Conservation (phyloP, 75 land plant genomes). For the Pinus tabuliformis region DNA sequence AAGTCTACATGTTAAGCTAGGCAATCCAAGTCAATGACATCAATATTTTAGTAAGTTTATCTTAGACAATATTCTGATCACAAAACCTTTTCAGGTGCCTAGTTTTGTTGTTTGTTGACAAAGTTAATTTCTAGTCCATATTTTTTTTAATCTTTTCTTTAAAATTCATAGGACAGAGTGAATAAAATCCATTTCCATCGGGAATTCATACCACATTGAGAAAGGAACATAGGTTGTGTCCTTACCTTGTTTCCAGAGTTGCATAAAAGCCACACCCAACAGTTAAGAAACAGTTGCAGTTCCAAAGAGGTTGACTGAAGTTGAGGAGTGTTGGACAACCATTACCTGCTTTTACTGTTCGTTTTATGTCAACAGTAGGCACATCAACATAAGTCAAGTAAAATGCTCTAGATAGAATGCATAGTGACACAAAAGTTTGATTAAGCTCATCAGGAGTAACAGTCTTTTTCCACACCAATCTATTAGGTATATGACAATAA, state of each 20-base stretch:
- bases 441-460: slow-evolving; percentile 63
- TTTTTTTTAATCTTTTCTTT: too few relatives aligned
- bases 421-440: slow-evolving; percentile 75
- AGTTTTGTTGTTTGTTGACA: background rate
- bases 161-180: too few relatives aligned
- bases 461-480: slow-evolving; percentile 75
- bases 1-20: background rate
- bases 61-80: background rate
- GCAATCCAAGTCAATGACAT: too few relatives aligned
- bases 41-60: background rate
- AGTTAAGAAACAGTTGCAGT: slow-evolving; percentile 37
- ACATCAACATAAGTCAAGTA: slow-evolving; percentile 31
- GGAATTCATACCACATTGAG: background rate
- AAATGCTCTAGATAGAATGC: slow-evolving; percentile 65
- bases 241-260: slow-evolving; percentile 30
- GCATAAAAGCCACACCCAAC: slow-evolving; percentile 47
- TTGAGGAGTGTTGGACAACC: slow-evolving; percentile 7
- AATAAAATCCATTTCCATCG: background rate
- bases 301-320: slow-evolving; percentile 17
- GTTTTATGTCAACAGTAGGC: slow-evolving; percentile 11
- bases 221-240: background rate
- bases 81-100: background rate
- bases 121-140: too few relatives aligned
- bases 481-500: slow-evolving; percentile 82
- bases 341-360: slow-evolving; percentile 16